Evolutionary conservation across 371 early-diverging fungal genomes (phyloP).

Genomic region (Mucor circinelloides): DNA sequence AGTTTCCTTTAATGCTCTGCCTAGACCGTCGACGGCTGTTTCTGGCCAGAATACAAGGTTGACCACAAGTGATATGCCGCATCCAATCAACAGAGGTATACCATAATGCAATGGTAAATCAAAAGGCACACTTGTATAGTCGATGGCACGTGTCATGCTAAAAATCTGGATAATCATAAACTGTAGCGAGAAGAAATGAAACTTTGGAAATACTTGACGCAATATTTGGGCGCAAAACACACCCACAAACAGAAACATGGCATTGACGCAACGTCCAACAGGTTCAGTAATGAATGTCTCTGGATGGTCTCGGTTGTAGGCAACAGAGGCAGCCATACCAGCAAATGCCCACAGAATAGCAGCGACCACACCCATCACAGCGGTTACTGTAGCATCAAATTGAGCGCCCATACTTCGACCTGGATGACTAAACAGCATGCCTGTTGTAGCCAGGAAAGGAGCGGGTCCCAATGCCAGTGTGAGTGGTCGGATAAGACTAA

Average conservation of each 20-base stretch:
- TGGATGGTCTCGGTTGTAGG: conserved; percentile 31
- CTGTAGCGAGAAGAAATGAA: conserved; percentile 39
- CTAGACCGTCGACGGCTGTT: conserved; percentile 54
- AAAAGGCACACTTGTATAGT: conserved; percentile 21
- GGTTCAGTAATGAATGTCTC: conserved; percentile 10
- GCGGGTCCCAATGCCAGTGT: conserved; percentile 39
- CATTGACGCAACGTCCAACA: conserved; percentile 25
- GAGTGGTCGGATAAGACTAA: conserved; percentile 46
- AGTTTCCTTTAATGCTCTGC: conserved; percentile 46
- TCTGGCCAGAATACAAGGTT: conserved; percentile 54
- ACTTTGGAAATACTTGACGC: conserved; percentile 36
- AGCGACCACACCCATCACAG: conserved; percentile 39
- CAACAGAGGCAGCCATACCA: conserved; percentile 35
- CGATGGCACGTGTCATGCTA: conserved; percentile 26
- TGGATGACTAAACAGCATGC: conserved; percentile 55
- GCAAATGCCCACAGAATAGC: conserved; percentile 44
- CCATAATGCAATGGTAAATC: conserved; percentile 32
- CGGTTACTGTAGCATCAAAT: conserved; percentile 50
- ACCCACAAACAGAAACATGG: conserved; percentile 32
- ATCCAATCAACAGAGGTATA: conserved; percentile 31
- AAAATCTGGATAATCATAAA: conserved; percentile 42
- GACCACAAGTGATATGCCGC: conserved; percentile 32
- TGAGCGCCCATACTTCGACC: conserved; percentile 55
- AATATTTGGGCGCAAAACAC: conserved; percentile 33
- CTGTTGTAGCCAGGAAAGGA: conserved; percentile 46